A percentile compares a stretch with the other conserved stretches of the same genome.
phyloP scores from a whole-genome alignment of 345 rosid species.

The Salix dunnii region DNA sequence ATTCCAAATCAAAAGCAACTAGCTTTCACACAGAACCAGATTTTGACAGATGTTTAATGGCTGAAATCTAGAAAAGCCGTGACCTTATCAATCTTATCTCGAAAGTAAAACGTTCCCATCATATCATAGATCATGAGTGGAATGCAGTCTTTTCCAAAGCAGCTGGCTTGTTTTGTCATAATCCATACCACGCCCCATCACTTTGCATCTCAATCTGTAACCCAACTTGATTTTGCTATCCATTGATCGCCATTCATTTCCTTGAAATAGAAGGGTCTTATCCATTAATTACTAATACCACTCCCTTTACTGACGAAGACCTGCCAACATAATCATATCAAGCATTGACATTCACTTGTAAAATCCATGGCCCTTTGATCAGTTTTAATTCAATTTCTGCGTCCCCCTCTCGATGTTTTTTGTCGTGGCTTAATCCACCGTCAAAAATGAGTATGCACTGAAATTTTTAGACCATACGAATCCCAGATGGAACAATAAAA shows the following conservation, averaged over 20 bases:
- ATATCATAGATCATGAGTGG: not conserved
- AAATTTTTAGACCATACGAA: too few species aligned
- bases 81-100: not conserved
- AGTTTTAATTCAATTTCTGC: too few species aligned
- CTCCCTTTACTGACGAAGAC: too few species aligned
- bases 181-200: not conserved
- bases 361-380: too few species aligned
- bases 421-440: too few species aligned
- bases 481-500: too few species aligned
- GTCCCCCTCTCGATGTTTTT: too few species aligned
- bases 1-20: not conserved
- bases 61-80: not conserved
- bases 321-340: too few species aligned
- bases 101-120: not conserved
- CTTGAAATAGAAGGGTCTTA: not conserved
- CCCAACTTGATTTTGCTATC: conserved; percentile 7
- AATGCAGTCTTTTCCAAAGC: conserved; percentile 8
- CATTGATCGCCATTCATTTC: conserved; percentile 8
- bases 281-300: not conserved
- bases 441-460: too few species aligned
- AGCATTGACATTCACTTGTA: too few species aligned
- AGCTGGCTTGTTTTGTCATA: conserved; percentile 19
- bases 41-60: not conserved
- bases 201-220: not conserved
- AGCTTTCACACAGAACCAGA: not conserved